These are phyloP conservation scores for Leishmania gerbilli DNA, from an alignment of 208 protist species.

Conservation along the genomic window DNA sequence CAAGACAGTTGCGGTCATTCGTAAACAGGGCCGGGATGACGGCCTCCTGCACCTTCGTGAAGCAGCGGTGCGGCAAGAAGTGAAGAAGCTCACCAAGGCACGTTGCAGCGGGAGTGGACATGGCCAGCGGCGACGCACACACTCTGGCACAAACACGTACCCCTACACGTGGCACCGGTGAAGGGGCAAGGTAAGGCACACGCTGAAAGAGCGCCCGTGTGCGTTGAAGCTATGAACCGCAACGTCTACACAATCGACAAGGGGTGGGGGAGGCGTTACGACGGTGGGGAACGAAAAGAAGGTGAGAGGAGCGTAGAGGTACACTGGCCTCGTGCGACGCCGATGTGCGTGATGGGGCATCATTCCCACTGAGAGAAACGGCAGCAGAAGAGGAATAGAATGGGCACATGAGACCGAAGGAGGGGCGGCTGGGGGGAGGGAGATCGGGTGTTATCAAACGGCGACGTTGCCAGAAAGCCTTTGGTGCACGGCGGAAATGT, in stretches of 20 bases:
- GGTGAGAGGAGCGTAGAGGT: neutral
- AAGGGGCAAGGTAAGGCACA: neutral
- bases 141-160: neutral
- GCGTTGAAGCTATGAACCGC: too few relatives aligned
- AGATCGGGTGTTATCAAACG: slow-evolving; percentile 9
- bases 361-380: neutral
- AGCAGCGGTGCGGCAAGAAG: slow-evolving; percentile 49
- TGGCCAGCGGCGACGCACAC: neutral
- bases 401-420: slow-evolving; percentile 11
- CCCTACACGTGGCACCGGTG: neutral
- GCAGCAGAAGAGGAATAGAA: slow-evolving; percentile 8
- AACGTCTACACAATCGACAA: neutral
- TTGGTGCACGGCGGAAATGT: slow-evolving; percentile 4
- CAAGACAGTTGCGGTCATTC: slow-evolving; percentile 64
- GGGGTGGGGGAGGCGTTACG: neutral
- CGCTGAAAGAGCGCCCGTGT: neutral
- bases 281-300: too few relatives aligned
- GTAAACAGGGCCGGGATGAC: slow-evolving; percentile 66
- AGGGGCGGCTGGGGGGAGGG: neutral
- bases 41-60: slow-evolving; percentile 76
- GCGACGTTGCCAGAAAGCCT: neutral
- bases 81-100: slow-evolving; percentile 51
- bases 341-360: neutral
- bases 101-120: neutral
- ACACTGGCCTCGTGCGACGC: neutral